Base-by-base conservation (phyloP, 164 flowering plant genomes). In the Paratinospora sagittata region DNA sequence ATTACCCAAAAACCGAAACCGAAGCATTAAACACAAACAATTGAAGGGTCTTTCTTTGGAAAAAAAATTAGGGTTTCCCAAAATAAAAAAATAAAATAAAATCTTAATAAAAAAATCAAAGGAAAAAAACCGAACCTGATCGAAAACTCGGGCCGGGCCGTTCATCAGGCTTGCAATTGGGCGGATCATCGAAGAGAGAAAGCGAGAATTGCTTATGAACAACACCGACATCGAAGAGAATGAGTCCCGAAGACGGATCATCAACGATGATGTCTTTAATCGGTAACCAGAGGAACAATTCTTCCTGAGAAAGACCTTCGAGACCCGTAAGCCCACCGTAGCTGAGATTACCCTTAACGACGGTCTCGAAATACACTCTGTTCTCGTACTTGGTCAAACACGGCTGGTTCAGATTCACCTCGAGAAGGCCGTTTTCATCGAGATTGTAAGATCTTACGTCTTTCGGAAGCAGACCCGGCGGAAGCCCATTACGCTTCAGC, bases 281-380 rank as follows among this genome's bases (percentile, higher is more conserved):
- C 0, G 97, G 98, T 4, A 93, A 73, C 98, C 98, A 93, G 0
- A 93, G 71, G 58, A 93, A 93, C 43, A 93, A 91, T 78, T 93
- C 98, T 76, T 90, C 92, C 67, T 90, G 97, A 3, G 86, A 73
- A 39, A 93, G 73, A 3, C 98, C 98, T 33, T 68, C 81, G 8
- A 93, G 84, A 0, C 89, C 95, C 1, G 75, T 77, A 27, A 93
- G 84, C 62, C 84, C 83, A 0, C 95, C 93, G 65, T 88, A 87
- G 73, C 84, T 92, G 36, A 92, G 86, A 72, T 92, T 92, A 4
- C 89, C 97, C 33, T 74, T 85, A 0, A 92, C 78, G 2, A 86
- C 87, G 26, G 84, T 85, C 1, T 92, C 97, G 63, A 84, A 90
- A 36, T 69, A 80, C 0, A 90, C 94, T 75, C 89, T 78, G 71